phyloP scores from a whole-genome alignment of 257 asterid genomes.

The Solanum dulcamara region DNA sequence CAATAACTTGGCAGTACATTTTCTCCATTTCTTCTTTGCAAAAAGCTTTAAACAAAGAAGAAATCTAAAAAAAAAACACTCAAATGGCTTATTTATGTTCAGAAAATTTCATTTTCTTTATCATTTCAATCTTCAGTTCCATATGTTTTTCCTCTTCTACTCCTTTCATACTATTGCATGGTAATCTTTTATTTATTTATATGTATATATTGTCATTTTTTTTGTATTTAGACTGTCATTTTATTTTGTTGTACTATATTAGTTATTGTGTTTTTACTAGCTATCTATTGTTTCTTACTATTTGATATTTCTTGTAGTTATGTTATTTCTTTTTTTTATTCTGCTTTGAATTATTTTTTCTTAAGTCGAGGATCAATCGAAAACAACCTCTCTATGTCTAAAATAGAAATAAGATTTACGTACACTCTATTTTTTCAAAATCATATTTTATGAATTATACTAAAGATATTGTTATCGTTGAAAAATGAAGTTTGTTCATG shows the following conservation, averaged over 20 bases:
- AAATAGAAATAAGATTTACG: rapidly evolving
- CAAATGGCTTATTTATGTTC: background rate
- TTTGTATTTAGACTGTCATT: background rate
- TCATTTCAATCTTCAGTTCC: background rate
- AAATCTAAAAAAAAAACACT: background rate
- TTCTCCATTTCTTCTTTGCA: background rate
- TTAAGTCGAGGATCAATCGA: rapidly evolving
- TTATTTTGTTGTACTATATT: background rate
- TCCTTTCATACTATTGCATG: conserved; percentile 24
- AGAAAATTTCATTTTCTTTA: background rate
- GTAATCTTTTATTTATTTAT: background rate
- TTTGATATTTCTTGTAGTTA: background rate
- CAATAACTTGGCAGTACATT: background rate
- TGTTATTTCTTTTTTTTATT: no score
- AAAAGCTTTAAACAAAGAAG: background rate
- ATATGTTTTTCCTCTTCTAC: background rate
- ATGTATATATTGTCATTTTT: background rate
- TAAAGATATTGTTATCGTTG: background rate
- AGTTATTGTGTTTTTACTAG: no score
- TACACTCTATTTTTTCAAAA: rapidly evolving
- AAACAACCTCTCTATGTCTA: rapidly evolving
- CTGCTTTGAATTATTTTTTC: background rate
- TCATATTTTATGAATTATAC: rapidly evolving
- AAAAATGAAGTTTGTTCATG: background rate
- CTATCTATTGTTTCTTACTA: background rate